These are phyloP conservation scores for Acanthochlamys bracteata DNA, from an alignment of 106 monocot species.

Conservation along the genomic window DNA sequence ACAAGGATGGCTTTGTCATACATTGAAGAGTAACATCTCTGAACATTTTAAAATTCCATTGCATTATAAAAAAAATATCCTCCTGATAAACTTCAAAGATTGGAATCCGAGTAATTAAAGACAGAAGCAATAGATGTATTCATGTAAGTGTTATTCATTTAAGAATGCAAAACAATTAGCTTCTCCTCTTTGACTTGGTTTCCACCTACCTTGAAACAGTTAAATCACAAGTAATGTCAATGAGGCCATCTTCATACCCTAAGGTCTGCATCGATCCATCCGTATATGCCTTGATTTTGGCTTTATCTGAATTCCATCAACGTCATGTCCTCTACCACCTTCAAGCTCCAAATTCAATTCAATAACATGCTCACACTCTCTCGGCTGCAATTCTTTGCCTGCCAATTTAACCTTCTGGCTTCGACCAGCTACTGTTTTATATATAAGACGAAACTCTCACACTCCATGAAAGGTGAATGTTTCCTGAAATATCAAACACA, in stretches of 20 bases:
- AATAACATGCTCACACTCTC: constrained; percentile 77
- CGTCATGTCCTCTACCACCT: constrained; percentile 81
- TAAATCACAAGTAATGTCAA: constrained; percentile 78
- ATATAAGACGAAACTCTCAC: constrained; percentile 70
- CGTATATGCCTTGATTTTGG: constrained; percentile 77
- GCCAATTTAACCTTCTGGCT: constrained; percentile 64
- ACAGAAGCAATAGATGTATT: background rate
- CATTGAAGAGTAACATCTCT: constrained; percentile 62
- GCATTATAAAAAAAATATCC: background rate
- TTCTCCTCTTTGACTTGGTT: background rate
- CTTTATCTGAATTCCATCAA: constrained; percentile 83
- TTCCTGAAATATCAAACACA: constrained; percentile 89
- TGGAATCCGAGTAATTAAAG: background rate
- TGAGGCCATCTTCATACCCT: constrained; percentile 67
- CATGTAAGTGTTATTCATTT: background rate
- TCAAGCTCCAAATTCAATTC: constrained; percentile 72
- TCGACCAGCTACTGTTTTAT: constrained; percentile 86
- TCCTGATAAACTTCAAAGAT: background rate
- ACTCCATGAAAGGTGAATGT: constrained; percentile 45
- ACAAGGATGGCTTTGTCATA: constrained; percentile 84
- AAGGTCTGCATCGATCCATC: constrained; percentile 75
- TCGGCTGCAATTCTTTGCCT: constrained; percentile 68
- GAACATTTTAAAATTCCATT: background rate
- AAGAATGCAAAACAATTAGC: background rate
- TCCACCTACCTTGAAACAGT: constrained; percentile 61